Percentiles rank a stretch among this genome's conserved stretches.
Conservation (phyloP, 768 basidiomycete species). For the Leccinum truebloodii region DNA sequence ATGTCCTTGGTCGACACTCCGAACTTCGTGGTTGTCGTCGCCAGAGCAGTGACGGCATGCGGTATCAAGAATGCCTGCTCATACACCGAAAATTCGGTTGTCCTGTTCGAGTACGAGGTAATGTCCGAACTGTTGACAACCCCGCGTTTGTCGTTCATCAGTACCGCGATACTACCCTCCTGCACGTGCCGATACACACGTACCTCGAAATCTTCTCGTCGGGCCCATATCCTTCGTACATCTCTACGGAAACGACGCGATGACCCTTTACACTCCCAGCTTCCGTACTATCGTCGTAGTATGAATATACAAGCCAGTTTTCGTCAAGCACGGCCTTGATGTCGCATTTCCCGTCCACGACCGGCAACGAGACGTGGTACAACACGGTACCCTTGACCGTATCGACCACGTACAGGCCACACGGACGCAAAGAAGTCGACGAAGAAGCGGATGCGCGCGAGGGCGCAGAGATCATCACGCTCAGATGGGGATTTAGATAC, state of each 20-base stretch:
- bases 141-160: background rate
- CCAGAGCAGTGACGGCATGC: slow-evolving; percentile 64
- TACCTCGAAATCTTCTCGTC: slow-evolving; percentile 78
- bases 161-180: background rate
- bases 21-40: slow-evolving; percentile 80
- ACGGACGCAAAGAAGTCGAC: slow-evolving; percentile 32
- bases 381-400: slow-evolving; percentile 73
- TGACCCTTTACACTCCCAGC: slow-evolving; percentile 60
- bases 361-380: slow-evolving; percentile 62
- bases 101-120: slow-evolving; percentile 56
- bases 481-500: slow-evolving; percentile 84
- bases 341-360: slow-evolving; percentile 50
- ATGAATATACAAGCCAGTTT: slow-evolving; percentile 93
- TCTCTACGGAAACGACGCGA: slow-evolving; percentile 78
- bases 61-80: slow-evolving; percentile 75
- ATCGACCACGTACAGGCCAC: slow-evolving; percentile 80
- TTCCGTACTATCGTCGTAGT: slow-evolving; percentile 63
- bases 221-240: slow-evolving; percentile 74
- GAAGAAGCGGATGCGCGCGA: background rate
- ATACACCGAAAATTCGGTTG: slow-evolving; percentile 52
- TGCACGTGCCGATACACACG: slow-evolving; percentile 21
- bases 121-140: slow-evolving; percentile 46
- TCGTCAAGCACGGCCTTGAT: slow-evolving; percentile 73
- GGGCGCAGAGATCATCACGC: slow-evolving; percentile 61
- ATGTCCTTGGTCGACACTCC: slow-evolving; percentile 88